Percentiles rank a stretch among this genome's conserved stretches.
phyloP scores from a whole-genome alignment of 148 eudicot species.

The Chenopodium berlandieri region DNA sequence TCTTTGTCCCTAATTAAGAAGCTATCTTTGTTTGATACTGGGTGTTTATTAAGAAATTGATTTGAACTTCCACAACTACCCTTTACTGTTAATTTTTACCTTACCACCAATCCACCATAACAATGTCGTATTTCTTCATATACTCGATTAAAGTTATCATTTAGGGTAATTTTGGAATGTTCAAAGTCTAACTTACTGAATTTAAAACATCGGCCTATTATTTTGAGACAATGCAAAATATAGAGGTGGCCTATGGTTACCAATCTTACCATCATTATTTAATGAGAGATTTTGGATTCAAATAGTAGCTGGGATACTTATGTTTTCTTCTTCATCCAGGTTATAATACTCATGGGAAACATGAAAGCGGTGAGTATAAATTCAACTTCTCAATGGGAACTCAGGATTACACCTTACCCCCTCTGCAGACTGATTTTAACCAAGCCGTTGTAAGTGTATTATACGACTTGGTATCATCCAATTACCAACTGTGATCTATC shows the following conservation, averaged over 20 bases:
- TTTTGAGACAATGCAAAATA: not conserved
- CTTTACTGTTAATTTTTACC: too few relatives aligned
- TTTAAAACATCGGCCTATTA: not conserved
- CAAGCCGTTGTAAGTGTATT: slow-evolving; percentile 46
- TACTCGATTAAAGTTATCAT: not conserved
- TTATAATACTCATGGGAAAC: slow-evolving; percentile 26
- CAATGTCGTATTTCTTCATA: too few relatives aligned
- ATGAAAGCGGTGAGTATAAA: slow-evolving; percentile 25
- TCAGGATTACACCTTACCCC: slow-evolving; percentile 36
- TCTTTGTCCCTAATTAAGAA: too few relatives aligned
- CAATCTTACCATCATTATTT: too few relatives aligned
- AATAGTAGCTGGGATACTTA: slow-evolving; percentile 5
- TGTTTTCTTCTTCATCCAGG: slow-evolving; percentile 26
- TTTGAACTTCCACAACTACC: too few relatives aligned
- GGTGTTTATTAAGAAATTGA: too few relatives aligned
- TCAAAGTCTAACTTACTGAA: not conserved
- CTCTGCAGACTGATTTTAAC: slow-evolving; percentile 40
- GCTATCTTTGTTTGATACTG: too few relatives aligned
- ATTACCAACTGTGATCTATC: not conserved
- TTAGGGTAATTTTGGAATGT: not conserved
- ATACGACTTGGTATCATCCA: not conserved
- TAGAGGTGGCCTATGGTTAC: not conserved
- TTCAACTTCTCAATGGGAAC: slow-evolving; percentile 30
- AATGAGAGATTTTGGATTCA: not conserved
- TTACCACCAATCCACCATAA: too few relatives aligned